Evolutionary conservation across 1,284 basidiomycete genomes (phyloP), one percentile per base, ranked within the genome.

Genomic region (Sanghuangporus baumii): DNA sequence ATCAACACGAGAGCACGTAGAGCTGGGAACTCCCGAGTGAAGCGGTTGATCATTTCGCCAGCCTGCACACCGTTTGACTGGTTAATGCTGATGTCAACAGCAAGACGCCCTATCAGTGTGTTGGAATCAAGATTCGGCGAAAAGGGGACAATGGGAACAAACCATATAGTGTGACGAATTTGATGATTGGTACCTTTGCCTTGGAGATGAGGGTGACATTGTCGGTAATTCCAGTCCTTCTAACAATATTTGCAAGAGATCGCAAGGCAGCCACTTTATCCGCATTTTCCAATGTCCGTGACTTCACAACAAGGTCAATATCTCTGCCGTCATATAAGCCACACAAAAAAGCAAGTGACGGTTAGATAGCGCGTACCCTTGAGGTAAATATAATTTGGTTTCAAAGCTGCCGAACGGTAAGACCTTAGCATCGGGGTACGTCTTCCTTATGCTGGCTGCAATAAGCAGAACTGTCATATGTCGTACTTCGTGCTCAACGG

Each of bases 101-200:
- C 84, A 71, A 96, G 86, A 46, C 85, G 82, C 8, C 92, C 93
- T 74, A 77, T 37, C 40, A 60, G 5, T 59, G 41, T 36, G 43
- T 43, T 37, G 36, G 2, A 43, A 18, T n/a, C 40, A 51, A 16
- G 37, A 46, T 16, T 23, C 11, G 36, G 20, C 20, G 11, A 41
- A 20, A 31, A 55, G 23, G n/a, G 16, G 47, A 41, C 18, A 59
- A 20, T 14, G 23, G 40, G 34, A 2, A 65, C 67, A 65, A 71
- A 69, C 83, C 84, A 66, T 82, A 82, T 1, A 78, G 80, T 3
- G 94, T 94, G 61, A 90, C 78, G 73, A 98, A 97, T 76, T 98
- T 98, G 75, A 98, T 81, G 71, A 96, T 96, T 34, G 94, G 94
- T 11, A 98, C 95, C 74, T 89, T 92, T 57, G 96, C 95, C 74